A percentile compares a stretch with the other conserved stretches of the same genome.
Evolutionary conservation across 2,329 filamentous ascomycete genomes (phyloP).

Genomic region (Erysiphe pulchra): DNA sequence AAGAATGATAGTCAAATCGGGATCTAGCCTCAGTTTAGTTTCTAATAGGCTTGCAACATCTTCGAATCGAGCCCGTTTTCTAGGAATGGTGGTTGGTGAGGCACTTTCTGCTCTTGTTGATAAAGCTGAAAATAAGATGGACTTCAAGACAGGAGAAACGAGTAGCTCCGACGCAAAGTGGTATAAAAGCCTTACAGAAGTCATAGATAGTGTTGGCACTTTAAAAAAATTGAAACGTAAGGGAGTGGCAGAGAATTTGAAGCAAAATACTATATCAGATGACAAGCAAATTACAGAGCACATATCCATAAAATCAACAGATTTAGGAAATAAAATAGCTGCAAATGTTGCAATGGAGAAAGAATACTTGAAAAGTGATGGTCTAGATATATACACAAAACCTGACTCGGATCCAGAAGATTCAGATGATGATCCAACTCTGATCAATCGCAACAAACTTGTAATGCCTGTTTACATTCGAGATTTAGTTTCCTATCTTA

Average conservation of each 20-base stretch:
- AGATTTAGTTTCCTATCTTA: slow-evolving; percentile 53
- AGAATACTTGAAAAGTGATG: slow-evolving; percentile 21
- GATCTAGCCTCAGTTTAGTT: slow-evolving; percentile 47
- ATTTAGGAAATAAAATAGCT: slow-evolving; percentile 11
- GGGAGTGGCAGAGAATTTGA: slow-evolving; percentile 4
- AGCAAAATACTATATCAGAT: slow-evolving; percentile 3
- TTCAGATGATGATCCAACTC: slow-evolving; percentile 74
- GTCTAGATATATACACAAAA: slow-evolving; percentile 53
- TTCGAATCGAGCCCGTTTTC: slow-evolving; percentile 47
- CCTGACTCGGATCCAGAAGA: slow-evolving; percentile 75
- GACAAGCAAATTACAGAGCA: slow-evolving; percentile 7
- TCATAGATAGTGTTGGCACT: slow-evolving; percentile 36
- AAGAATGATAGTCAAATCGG: slow-evolving; percentile 41
- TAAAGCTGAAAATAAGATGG: slow-evolving; percentile 45
- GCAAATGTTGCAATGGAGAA: slow-evolving; percentile 34
- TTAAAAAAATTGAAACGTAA: slow-evolving; percentile 21
- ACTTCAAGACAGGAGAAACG: slow-evolving; percentile 65
- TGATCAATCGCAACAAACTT: slow-evolving; percentile 61
- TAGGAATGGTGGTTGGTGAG: slow-evolving; percentile 75
- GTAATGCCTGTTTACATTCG: slow-evolving; percentile 75
- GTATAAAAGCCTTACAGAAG: slow-evolving; percentile 40
- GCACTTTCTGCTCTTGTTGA: slow-evolving; percentile 31
- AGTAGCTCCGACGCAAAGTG: slow-evolving; percentile 45
- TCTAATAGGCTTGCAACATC: slow-evolving; percentile 67
- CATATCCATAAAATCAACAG: slow-evolving; percentile 11